Conservation (phyloP, 352 stramenopile genomes). For the Phytophthora pseudosyringae region DNA sequence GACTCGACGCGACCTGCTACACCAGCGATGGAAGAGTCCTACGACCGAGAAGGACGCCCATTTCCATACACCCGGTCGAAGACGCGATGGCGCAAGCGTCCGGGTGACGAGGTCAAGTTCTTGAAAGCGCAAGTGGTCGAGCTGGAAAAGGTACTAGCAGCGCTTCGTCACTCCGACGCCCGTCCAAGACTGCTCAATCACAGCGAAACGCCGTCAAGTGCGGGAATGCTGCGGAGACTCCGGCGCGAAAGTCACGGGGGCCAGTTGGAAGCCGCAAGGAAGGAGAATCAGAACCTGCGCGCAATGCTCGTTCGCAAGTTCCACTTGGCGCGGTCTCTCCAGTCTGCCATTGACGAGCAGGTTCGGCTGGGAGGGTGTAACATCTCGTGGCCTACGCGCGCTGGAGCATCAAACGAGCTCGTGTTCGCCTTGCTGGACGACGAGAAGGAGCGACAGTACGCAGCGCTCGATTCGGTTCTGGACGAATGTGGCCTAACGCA, state of each 20-base stretch:
- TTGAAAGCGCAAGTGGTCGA: slow-evolving; percentile 18
- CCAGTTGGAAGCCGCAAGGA: slow-evolving; percentile 6
- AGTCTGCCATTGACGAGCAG: slow-evolving; percentile 21
- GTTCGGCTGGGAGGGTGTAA: slow-evolving; percentile 1
- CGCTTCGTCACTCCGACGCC: slow-evolving; percentile 4
- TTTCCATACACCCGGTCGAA: slow-evolving; percentile 27
- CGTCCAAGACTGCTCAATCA: slow-evolving; percentile 9
- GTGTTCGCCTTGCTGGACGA: slow-evolving; percentile 25
- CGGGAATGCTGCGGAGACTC: slow-evolving; percentile 3
- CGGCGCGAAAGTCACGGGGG: slow-evolving; percentile 5
- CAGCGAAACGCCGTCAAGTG: not conserved
- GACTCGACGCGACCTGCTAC: too few species aligned
- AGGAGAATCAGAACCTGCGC: slow-evolving; percentile 21
- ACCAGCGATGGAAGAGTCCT: not conserved
- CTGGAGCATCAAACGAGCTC: slow-evolving; percentile 9
- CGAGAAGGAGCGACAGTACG: slow-evolving; percentile 13
- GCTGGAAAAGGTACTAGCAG: slow-evolving; percentile 16
- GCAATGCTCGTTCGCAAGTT: not conserved
- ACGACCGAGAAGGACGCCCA: slow-evolving; percentile 13
- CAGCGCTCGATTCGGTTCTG: slow-evolving; percentile 14
- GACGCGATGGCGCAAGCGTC: slow-evolving; percentile 28
- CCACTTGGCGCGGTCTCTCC: slow-evolving; percentile 13
- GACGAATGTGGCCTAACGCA: slow-evolving; percentile 10
- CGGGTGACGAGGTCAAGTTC: slow-evolving; percentile 40
- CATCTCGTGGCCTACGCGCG: slow-evolving; percentile 12